phyloP scores from a whole-genome alignment of 345 rosid genomes.

The Heritiera littoralis region DNA sequence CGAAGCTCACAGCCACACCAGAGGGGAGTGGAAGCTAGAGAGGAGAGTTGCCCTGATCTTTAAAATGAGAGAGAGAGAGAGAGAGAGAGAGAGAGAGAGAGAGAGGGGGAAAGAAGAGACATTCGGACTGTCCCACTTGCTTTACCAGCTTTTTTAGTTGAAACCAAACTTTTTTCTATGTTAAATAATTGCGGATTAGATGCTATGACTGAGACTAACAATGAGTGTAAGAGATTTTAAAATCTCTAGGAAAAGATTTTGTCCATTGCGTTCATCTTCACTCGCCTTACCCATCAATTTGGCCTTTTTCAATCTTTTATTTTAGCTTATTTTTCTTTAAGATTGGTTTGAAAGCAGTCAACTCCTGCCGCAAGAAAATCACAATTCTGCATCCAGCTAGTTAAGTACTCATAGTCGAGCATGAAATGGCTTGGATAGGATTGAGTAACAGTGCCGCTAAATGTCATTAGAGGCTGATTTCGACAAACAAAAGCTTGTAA shows the following conservation, averaged over 20 bases:
- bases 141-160: slow-evolving; percentile 25
- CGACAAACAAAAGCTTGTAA: no score
- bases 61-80: slow-evolving; percentile 8
- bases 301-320: background rate
- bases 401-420: background rate
- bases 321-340: background rate
- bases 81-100: slow-evolving; percentile 18
- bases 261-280: background rate
- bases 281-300: background rate
- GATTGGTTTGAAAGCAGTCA: background rate
- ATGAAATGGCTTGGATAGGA: no score
- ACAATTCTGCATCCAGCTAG: background rate
- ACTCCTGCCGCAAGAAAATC: background rate
- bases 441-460: no score
- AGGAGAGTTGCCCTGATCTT: background rate
- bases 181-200: slow-evolving; percentile 30
- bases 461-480: no score
- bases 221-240: slow-evolving; percentile 16
- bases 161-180: slow-evolving; percentile 16
- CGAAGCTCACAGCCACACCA: no score
- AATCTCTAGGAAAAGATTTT: slow-evolving; percentile 26
- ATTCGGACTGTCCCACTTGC: slow-evolving; percentile 52
- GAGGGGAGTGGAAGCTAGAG: background rate
- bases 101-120: slow-evolving; percentile 24
- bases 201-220: slow-evolving; percentile 30